Evolutionary conservation across 371 early-diverging fungal species (phyloP).

Genomic region (Apophysomyces sp.): DNA sequence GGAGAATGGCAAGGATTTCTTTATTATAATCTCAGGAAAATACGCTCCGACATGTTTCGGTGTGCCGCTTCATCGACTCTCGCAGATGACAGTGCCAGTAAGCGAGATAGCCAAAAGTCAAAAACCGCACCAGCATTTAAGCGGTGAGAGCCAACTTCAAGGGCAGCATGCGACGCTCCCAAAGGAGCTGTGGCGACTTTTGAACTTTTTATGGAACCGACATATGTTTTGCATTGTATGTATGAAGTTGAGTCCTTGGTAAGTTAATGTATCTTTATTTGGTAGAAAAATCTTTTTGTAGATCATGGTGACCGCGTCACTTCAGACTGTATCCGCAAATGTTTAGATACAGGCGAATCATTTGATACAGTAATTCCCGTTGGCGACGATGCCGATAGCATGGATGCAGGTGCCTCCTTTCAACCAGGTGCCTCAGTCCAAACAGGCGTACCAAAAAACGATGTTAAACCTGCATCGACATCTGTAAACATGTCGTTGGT

Average conservation of each 20-base stretch:
- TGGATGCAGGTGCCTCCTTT: neutral
- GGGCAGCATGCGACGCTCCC: slow-evolving; percentile 69
- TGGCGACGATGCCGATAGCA: slow-evolving; percentile 9
- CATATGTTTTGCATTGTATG: slow-evolving; percentile 35
- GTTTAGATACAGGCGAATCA: slow-evolving; percentile 77
- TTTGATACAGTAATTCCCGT: slow-evolving; percentile 63
- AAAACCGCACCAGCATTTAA: neutral
- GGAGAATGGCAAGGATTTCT: slow-evolving; percentile 82
- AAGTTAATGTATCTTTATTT: neutral
- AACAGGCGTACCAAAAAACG: too few species aligned
- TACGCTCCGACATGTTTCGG: slow-evolving; percentile 81
- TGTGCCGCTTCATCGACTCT: slow-evolving; percentile 60
- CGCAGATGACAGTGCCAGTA: slow-evolving; percentile 57
- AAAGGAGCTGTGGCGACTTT: slow-evolving; percentile 75
- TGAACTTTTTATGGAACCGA: slow-evolving; percentile 73
- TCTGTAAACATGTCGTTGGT: slow-evolving; percentile 6
- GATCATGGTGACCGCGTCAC: slow-evolving; percentile 66
- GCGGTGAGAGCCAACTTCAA: neutral
- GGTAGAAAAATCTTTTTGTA: slow-evolving; percentile 65
- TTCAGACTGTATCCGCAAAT: slow-evolving; percentile 72
- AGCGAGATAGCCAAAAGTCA: slow-evolving; percentile 20
- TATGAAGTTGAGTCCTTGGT: neutral
- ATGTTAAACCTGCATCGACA: neutral
- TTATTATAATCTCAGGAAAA: slow-evolving; percentile 69
- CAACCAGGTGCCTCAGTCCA: neutral